Evolutionary conservation across 192 early-diverging fungal species (phyloP), one percentile per base, ranked within the genome.

Genomic region (Dissophora ornata): DNA sequence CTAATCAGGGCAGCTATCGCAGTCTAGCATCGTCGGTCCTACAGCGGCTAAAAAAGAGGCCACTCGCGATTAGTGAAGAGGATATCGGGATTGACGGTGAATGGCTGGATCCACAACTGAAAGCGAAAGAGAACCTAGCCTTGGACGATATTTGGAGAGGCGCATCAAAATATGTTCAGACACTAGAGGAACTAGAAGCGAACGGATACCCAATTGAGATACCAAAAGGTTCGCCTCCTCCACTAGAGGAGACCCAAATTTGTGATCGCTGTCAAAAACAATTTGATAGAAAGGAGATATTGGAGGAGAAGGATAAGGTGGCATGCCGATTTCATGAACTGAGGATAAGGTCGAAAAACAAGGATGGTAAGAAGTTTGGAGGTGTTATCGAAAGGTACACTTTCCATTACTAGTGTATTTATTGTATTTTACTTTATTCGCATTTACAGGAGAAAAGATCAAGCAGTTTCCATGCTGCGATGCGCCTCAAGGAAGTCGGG

Each of bases 31-130:
- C 77, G 10, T 71, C 79, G 0, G 71, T 84, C 33, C 28, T 92
- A 10, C 74, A 77, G 33, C 65, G 84, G 5, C 71, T 93, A 24
- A 90, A 87, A 55, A 86, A 82, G 52, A 62, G 89, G 21, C 77
- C 85, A 11, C 19, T 58, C 0, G 86, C 90, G 16, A 67, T 32
- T 1, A 61, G 57, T n/a, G 49, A 62, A 0, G 32, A 48, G 2
- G 89, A 92, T 67, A 61, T 85, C 24, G 91, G 91, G 2, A 86
- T 92, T 42, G 90, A 91, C 66, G 87, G 88, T 5, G 84, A 77
- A 18, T 91, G 83, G 81, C 48, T 58, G 0, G 81, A 85, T 22
- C 79, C 45, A 7, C 50, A 29, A 42, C 0, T 62, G 29, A 30
- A 56, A 28, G 25, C 47, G 8, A 48, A 63, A 19, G 53, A 57